Base-by-base conservation (phyloP, 495 filamentous ascomycete species). In the Xylaria longipes region DNA sequence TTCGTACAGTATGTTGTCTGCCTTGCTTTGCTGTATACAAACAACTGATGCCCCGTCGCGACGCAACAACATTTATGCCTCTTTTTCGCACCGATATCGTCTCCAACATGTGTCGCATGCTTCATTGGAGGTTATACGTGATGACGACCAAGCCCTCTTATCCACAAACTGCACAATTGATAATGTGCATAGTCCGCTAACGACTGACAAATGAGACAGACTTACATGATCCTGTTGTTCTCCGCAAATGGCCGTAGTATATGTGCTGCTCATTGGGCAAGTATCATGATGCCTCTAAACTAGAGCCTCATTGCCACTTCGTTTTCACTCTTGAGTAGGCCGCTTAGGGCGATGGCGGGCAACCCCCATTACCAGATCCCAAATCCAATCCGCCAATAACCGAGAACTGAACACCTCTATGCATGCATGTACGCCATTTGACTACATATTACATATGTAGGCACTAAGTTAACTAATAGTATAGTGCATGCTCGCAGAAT, bases 81-180 rank as follows among this genome's bases (percentile, higher is more conserved):
- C 33, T 41, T 57, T 57, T 7, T 48, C 33, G 65, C 65, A 43
- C 65, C 37, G 22, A 1, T 45, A 54, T 45, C 9, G 25, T 68
- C 52, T 58, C 52, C 52, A 45, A 25, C 39, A 29, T 60, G 52
- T 37, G 25, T 46, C 27, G 66, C 66, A 31, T 8, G 3, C 41
- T 11, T 27, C 52, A 60, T 43, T 60, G 66, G 66, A 31, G 33
- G 3, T 5, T 14, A 35, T 68, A 29, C 29, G 50, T 22, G 22
- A 57, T n/a, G 35, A 29, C 50, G n/a, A 39, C 45, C n/a, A 5
- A 31, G 29, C 29, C 31, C 48, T 20, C 50, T 41, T 12, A 43
- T 43, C 20, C n/a, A 68, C n/a, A 68, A 56, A 17, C n/a, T 54
- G 48, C 65, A 68, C 65, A 68, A 56, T 68, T 68, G 31, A 52